These are phyloP conservation scores for Sedum album DNA, from an alignment of 164 flowering plant genomes.

Conservation along the genomic window DNA sequence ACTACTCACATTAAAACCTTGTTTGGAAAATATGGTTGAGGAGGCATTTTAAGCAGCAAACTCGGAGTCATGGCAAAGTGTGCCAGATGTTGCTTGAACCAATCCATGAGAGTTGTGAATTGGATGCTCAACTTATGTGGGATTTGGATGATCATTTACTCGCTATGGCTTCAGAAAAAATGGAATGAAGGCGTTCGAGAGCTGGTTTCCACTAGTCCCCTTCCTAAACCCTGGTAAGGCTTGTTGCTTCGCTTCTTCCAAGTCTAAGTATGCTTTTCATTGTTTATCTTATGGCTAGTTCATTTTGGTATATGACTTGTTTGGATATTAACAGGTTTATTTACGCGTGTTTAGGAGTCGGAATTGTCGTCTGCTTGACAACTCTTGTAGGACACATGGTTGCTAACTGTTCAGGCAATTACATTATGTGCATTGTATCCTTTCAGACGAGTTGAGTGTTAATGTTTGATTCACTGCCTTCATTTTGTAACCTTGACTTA, in stretches of 20 bases:
- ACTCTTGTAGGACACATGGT: constrained; percentile 35
- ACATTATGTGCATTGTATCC: constrained; percentile 37
- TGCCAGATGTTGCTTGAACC: constrained; percentile 24
- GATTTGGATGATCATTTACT: constrained; percentile 34
- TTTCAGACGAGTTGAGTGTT: constrained; percentile 5
- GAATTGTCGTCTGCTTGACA: constrained; percentile 42
- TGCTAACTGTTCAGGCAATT: constrained; percentile 21
- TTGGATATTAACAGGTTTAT: constrained; percentile 40
- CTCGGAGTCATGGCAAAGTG: constrained; percentile 21
- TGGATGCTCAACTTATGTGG: constrained; percentile 22
- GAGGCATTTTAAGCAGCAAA: background rate
- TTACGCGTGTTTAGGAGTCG: constrained; percentile 34
- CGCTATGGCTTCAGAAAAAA: constrained; percentile 43
- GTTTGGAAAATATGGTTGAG: no score
- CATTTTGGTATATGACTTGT: background rate
- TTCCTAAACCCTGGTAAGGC: constrained; percentile 36
- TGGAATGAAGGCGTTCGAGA: constrained; percentile 29
- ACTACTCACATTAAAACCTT: background rate
- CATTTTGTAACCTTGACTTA: background rate
- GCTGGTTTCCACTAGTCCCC: constrained; percentile 4
- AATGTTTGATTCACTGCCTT: background rate
- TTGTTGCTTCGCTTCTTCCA: background rate
- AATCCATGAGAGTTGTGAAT: constrained; percentile 25
- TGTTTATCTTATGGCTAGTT: no score
- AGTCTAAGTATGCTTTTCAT: no score